Conservation (phyloP, 495 filamentous ascomycete genomes). For the Penicillium salamii region DNA sequence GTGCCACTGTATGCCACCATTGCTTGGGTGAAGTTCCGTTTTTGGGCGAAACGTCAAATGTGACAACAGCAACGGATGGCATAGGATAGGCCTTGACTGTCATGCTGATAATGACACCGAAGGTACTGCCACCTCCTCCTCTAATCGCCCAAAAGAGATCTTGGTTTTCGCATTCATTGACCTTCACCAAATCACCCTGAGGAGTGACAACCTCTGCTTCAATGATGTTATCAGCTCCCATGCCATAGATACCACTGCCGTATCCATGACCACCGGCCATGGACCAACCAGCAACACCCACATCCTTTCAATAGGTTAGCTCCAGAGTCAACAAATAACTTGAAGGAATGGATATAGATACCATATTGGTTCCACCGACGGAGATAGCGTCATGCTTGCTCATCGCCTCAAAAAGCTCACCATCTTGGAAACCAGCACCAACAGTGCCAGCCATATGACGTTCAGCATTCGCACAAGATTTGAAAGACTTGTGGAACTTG, state of each 20-base stretch:
- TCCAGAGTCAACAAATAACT: background rate
- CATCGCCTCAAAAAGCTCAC: constrained; percentile 2
- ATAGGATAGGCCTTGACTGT: constrained; percentile 42
- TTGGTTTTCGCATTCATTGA: too few relatives aligned
- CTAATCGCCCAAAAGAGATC: too few relatives aligned
- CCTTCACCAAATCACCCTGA: too few relatives aligned
- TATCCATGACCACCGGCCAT: constrained; percentile 24
- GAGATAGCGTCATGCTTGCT: background rate
- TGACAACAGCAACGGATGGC: constrained; percentile 19
- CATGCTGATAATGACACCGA: constrained; percentile 7
- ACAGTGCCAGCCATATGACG: background rate
- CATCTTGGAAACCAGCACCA: constrained; percentile 9
- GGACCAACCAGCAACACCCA: constrained; percentile 16
- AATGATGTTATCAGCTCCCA: too few relatives aligned
- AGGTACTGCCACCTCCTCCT: too few relatives aligned
- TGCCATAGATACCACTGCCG: too few relatives aligned
- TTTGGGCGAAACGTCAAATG: too few relatives aligned
- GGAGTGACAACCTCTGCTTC: too few relatives aligned
- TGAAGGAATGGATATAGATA: background rate
- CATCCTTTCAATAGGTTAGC: background rate
- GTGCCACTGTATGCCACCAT: constrained; percentile 2
- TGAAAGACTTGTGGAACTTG: constrained; percentile 1
- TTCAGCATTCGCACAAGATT: constrained; percentile 4
- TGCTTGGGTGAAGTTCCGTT: background rate
- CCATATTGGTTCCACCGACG: background rate